phyloP scores from a whole-genome alignment of 202 grass and related monocot species.

The Zizania palustris region DNA sequence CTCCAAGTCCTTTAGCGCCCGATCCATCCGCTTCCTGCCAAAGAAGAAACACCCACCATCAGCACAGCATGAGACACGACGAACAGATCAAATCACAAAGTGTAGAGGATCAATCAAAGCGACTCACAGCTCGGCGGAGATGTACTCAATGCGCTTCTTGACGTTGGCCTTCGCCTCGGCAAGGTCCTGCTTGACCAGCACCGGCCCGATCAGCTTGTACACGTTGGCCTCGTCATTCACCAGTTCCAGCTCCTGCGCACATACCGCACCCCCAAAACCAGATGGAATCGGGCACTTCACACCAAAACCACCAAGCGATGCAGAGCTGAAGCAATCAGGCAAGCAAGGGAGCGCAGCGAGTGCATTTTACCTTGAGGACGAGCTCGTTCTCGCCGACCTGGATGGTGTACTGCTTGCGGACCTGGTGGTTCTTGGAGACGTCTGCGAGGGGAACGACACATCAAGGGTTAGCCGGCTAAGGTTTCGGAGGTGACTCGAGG shows the following conservation, averaged over 20 bases:
- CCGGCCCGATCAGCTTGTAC: constrained; percentile 93
- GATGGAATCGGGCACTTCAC: constrained; percentile 13
- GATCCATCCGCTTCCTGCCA: constrained; percentile 82
- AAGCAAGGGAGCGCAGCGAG: background rate
- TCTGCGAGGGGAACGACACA: constrained; percentile 50
- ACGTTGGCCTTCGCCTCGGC: constrained; percentile 96
- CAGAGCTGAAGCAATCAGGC: background rate
- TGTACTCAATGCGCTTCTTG: constrained; percentile 96
- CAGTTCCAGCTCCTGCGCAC: constrained; percentile 78
- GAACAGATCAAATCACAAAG: background rate
- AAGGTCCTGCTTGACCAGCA: constrained; percentile 94
- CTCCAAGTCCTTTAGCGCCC: constrained; percentile 80
- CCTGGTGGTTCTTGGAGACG: constrained; percentile 94
- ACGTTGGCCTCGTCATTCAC: constrained; percentile 78
- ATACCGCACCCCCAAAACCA: background rate
- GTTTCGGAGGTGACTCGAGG: constrained; percentile 1
- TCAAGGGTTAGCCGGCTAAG: constrained; percentile 21
- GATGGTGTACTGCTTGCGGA: constrained; percentile 99
- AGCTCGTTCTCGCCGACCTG: constrained; percentile 98
- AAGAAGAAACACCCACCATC: constrained; percentile 24
- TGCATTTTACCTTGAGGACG: constrained; percentile 69
- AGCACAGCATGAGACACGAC: constrained; percentile 4
- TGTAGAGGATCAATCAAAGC: constrained; percentile 3
- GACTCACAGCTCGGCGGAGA: constrained; percentile 88
- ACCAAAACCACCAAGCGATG: constrained; percentile 14